Evolutionary conservation across 352 stramenopile genomes (phyloP), one percentile per base, ranked within the genome.

Genomic region (Paralagenidium karlingii): DNA sequence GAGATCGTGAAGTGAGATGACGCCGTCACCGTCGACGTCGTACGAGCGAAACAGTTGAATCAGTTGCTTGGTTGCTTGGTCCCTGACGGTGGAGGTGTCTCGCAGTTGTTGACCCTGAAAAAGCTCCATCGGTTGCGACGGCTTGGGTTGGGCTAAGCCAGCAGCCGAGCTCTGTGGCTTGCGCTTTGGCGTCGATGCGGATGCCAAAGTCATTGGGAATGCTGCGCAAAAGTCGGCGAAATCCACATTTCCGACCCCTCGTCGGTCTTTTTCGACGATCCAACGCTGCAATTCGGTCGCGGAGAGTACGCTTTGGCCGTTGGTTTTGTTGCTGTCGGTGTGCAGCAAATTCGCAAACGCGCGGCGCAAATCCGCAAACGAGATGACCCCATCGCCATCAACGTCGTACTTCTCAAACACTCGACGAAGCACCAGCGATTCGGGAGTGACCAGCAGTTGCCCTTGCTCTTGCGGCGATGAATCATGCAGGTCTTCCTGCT

Each of bases 321-420:
- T 53, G 15, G 40, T 21, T 26, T 38, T 38, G 20, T 45, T 40
- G 13, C 36, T 24, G 27, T 51, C 47, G n/a, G n/a, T n/a, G n/a
- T n/a, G n/a, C n/a, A n/a, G n/a, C n/a, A n/a, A n/a, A n/a, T n/a
- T n/a, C n/a, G n/a, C n/a, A 40, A 79, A 40, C 6, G 58, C 62
- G 18, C 50, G 48, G 19, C 62, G 54, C 41, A 79, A 40, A 40
- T 76, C 65, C 36, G 60, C 50, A 30, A 79, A 75, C 26, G 53
- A 63, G 48, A 75, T 73, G 21, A 24, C 47, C 7, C 60, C 57
- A 32, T 79, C 62, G 25, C 57, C 54, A 28, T 79, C 57, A 15
- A 53, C 59, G 48, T 74, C 60, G 40, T 76, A 71, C 43, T 74
- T 63, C 32, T 31, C 32, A 38, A 74, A 79, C 29, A 76, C 55